phyloP scores from a whole-genome alignment of 192 early-diverging fungal genomes.

The Radiomyces spectabilis region DNA sequence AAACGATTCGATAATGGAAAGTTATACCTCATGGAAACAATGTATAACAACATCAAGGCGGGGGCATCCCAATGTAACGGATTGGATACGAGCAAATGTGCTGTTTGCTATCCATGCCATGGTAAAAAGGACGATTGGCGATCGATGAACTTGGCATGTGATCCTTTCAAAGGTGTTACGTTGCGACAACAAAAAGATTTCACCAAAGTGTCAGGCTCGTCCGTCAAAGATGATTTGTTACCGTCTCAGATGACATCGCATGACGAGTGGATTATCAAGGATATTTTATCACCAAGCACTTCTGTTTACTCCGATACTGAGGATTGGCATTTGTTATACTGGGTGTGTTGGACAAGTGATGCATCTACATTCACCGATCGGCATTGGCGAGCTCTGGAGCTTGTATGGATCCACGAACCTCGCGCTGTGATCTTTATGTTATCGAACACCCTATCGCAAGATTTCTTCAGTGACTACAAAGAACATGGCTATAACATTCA shows the following conservation, averaged over 20 bases:
- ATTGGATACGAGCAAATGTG: slow-evolving; percentile 36
- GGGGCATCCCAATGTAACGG: slow-evolving; percentile 33
- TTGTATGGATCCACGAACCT: slow-evolving; percentile 51
- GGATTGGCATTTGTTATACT: slow-evolving; percentile 48
- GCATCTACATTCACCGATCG: slow-evolving; percentile 42
- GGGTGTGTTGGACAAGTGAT: slow-evolving; percentile 52
- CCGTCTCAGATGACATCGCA: slow-evolving; percentile 20
- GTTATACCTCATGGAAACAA: slow-evolving; percentile 35
- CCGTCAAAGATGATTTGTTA: slow-evolving; percentile 15
- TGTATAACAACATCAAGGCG: slow-evolving; percentile 43
- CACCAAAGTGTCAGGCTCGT: slow-evolving; percentile 3
- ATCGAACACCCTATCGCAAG: slow-evolving; percentile 34
- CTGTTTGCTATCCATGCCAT: slow-evolving; percentile 48
- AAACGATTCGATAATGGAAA: slow-evolving; percentile 35
- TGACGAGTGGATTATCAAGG: slow-evolving; percentile 49
- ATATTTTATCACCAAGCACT: slow-evolving; percentile 36
- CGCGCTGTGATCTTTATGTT: slow-evolving; percentile 46
- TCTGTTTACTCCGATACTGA: slow-evolving; percentile 48
- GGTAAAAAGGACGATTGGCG: slow-evolving; percentile 41
- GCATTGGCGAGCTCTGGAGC: slow-evolving; percentile 47
- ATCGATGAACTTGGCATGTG: slow-evolving; percentile 41
- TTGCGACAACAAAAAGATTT: slow-evolving; percentile 11
- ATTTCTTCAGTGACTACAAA: slow-evolving; percentile 46
- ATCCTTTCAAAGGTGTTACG: slow-evolving; percentile 40
- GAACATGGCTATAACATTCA: slow-evolving; percentile 47